These are phyloP conservation scores for Metschnikowia corniflorae DNA, from an alignment of 805 yeast species.

Conservation along the genomic window DNA sequence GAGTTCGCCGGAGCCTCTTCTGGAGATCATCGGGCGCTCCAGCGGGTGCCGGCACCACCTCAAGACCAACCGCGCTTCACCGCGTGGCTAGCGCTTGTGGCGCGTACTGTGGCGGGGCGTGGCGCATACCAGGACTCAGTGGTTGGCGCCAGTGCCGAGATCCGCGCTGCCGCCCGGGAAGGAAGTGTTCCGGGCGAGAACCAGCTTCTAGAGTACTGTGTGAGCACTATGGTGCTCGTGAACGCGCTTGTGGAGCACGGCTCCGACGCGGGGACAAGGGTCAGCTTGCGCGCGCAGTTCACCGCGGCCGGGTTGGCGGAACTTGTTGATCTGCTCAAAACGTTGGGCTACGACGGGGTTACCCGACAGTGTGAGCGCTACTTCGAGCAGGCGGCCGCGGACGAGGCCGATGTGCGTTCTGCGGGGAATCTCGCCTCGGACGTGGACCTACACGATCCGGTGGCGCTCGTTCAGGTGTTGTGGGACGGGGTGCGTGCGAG, in stretches of 20 bases:
- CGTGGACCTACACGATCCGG: constrained; percentile 66
- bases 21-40: constrained; percentile 25
- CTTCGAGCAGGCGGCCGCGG: constrained; percentile 52
- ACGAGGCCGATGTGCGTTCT: constrained; percentile 43
- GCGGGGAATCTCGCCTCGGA: constrained; percentile 36
- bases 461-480: constrained; percentile 58
- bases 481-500: constrained; percentile 54
- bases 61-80: constrained; percentile 51
- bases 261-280: constrained; percentile 43
- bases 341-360: constrained; percentile 54
- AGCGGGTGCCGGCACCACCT: constrained; percentile 35
- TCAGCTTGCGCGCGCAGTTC: constrained; percentile 52
- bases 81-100: constrained; percentile 67
- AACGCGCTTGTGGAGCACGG: constrained; percentile 57
- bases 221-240: constrained; percentile 66
- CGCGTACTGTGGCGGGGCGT: constrained; percentile 71
- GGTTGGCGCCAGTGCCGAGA: constrained; percentile 90
- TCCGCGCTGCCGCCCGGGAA: constrained; percentile 32
- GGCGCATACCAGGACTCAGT: constrained; percentile 82
- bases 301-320: constrained; percentile 24
- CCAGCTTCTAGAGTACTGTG: constrained; percentile 65
- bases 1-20: constrained; percentile 29
- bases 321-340: constrained; percentile 19
- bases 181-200: constrained; percentile 49
- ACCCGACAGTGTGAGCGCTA: constrained; percentile 65